These are phyloP conservation scores for Blumeria graminis DNA, from an alignment of 2,329 filamentous ascomycete genomes.

Conservation along the genomic window DNA sequence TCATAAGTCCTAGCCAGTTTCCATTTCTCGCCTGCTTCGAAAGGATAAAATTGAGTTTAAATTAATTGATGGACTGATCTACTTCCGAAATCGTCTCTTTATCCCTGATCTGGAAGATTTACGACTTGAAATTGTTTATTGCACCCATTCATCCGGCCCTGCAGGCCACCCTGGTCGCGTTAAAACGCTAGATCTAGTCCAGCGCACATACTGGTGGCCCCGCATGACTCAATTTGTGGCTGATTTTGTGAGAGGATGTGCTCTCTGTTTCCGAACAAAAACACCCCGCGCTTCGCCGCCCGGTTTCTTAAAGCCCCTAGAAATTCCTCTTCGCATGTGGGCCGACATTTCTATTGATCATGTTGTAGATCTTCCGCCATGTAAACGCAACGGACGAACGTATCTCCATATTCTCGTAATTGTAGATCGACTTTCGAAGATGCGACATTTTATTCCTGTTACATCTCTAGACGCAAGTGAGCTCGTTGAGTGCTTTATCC, in stretches of 20 bases:
- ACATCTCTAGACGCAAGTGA: too few relatives aligned
- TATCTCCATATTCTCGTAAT: background rate
- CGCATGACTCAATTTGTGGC: background rate
- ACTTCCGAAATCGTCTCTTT: background rate
- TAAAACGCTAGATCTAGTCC: background rate
- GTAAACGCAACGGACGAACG: background rate
- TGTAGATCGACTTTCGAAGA: background rate
- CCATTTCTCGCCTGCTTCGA: background rate
- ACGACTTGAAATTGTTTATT: background rate
- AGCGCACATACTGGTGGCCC: background rate
- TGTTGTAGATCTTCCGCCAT: background rate
- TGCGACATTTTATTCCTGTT: background rate
- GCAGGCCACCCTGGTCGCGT: background rate
- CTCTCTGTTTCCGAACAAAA: background rate
- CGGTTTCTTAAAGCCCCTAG: background rate
- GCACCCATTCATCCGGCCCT: background rate
- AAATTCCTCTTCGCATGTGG: background rate
- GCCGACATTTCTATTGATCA: background rate
- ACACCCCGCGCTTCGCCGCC: background rate
- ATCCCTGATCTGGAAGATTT: background rate
- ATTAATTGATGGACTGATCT: background rate
- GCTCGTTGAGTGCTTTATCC: too few relatives aligned
- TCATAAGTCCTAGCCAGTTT: background rate
- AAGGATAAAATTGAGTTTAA: background rate
- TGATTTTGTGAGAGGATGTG: background rate